These are phyloP conservation scores for Ceratobasidium theobromae DNA, from an alignment of 1,284 basidiomycete species.

Conservation along the genomic window DNA sequence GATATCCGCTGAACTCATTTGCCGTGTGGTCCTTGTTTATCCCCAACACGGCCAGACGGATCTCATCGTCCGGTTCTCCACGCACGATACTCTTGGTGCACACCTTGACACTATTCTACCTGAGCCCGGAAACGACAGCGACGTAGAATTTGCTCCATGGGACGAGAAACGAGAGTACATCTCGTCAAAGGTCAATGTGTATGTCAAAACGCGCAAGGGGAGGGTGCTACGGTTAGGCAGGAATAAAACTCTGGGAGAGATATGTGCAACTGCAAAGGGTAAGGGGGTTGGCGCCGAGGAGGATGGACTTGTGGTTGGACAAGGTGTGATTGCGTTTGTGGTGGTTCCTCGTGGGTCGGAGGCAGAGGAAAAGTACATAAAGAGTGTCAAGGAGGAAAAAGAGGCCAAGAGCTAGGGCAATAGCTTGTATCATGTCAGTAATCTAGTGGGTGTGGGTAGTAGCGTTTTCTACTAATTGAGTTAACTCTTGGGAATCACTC, in stretches of 20 bases:
- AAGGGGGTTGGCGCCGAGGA: conserved; percentile 7
- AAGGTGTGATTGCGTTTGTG: conserved; percentile 25
- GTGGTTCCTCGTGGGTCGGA: conserved; percentile 14
- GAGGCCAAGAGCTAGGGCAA: background rate
- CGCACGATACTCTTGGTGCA: conserved; percentile 78
- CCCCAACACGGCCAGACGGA: conserved; percentile 89
- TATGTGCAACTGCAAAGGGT: conserved; percentile 12
- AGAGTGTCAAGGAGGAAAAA: conserved; percentile 15
- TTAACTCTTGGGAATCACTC: too few relatives aligned
- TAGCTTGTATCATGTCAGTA: too few relatives aligned
- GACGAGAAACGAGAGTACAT: conserved; percentile 75
- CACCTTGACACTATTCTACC: conserved; percentile 86
- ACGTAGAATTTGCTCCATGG: conserved; percentile 55
- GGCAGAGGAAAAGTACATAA: conserved; percentile 11
- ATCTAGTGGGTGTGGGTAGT: too few relatives aligned
- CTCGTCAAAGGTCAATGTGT: conserved; percentile 68
- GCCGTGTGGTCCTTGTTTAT: conserved; percentile 88
- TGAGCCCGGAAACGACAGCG: conserved; percentile 56
- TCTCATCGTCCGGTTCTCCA: conserved; percentile 82
- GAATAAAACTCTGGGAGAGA: conserved; percentile 70
- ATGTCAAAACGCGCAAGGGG: conserved; percentile 76
- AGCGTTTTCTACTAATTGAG: too few relatives aligned
- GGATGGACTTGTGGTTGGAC: conserved; percentile 21
- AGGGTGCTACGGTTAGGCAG: conserved; percentile 87
- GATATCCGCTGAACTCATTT: conserved; percentile 60